Evolutionary conservation across 2,329 filamentous ascomycete genomes (phyloP).

Genomic region (Aspergillus floridensis): DNA sequence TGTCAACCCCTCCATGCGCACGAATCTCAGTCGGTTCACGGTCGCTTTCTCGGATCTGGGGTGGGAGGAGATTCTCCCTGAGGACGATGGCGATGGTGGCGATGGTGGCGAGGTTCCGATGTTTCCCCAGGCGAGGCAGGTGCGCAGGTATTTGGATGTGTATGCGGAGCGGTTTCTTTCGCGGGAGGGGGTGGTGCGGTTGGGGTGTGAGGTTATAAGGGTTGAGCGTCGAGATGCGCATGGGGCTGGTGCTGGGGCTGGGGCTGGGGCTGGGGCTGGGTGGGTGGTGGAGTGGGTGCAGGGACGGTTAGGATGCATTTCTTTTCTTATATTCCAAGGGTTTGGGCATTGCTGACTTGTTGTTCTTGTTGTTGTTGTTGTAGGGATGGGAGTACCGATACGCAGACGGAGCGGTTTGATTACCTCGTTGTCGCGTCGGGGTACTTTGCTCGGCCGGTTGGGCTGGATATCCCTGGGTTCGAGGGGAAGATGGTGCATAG

Average conservation of each 20-base stretch:
- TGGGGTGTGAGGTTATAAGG: slow-evolving; percentile 46
- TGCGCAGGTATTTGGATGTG: slow-evolving; percentile 67
- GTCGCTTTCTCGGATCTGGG: slow-evolving; percentile 62
- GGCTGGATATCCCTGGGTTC: slow-evolving; percentile 47
- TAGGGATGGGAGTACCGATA: neutral
- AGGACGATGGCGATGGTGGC: slow-evolving; percentile 9
- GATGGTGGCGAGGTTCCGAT: slow-evolving; percentile 50
- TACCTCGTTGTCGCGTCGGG: slow-evolving; percentile 71
- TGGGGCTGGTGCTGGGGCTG: no score
- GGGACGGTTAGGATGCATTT: slow-evolving; percentile 15
- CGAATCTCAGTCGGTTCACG: slow-evolving; percentile 74
- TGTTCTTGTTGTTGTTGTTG: no score
- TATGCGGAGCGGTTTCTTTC: slow-evolving; percentile 61
- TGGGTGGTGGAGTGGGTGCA: slow-evolving; percentile 41
- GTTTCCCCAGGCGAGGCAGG: slow-evolving; percentile 74
- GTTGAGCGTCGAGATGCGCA: slow-evolving; percentile 21
- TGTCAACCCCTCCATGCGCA: slow-evolving; percentile 55
- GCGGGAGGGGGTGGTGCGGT: slow-evolving; percentile 38
- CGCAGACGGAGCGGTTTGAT: slow-evolving; percentile 55
- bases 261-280: neutral
- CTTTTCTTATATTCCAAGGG: neutral
- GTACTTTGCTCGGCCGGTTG: slow-evolving; percentile 66
- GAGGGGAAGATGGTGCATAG: slow-evolving; percentile 63
- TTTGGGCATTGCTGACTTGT: neutral
- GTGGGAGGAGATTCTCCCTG: slow-evolving; percentile 49